Conservation (phyloP, 2,329 filamentous ascomycete species). For the Aspergillus sp. region DNA sequence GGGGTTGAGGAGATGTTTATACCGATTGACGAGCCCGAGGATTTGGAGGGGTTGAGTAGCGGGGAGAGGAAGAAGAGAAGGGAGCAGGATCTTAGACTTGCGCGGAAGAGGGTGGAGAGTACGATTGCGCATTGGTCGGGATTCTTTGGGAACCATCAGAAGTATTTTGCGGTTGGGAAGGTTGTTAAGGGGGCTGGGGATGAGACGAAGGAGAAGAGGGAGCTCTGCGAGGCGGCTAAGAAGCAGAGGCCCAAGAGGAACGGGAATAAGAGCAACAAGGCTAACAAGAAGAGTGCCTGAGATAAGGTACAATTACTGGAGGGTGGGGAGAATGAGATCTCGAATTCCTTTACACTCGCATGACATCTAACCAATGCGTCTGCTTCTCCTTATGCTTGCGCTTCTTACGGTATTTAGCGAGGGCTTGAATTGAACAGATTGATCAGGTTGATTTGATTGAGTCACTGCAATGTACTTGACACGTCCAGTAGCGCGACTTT, state of each 20-base stretch:
- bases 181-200: conserved; percentile 58
- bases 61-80: conserved; percentile 53
- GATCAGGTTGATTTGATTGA: conserved; percentile 24
- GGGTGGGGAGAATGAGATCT: not conserved
- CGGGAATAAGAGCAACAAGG: conserved; percentile 27
- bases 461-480: conserved; percentile 33
- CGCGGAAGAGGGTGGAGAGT: conserved; percentile 63
- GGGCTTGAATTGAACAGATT: conserved; percentile 22
- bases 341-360: not conserved
- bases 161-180: conserved; percentile 78
- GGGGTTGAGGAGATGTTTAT: conserved; percentile 85
- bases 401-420: not conserved
- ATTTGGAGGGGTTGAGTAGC: conserved; percentile 31
- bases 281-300: conserved; percentile 21
- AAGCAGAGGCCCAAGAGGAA: conserved; percentile 61
- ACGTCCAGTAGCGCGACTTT: conserved; percentile 30
- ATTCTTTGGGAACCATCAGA: conserved; percentile 77
- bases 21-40: conserved; percentile 61
- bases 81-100: conserved; percentile 64
- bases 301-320: not conserved
- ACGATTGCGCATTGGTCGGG: conserved; percentile 77
- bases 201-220: conserved; percentile 49
- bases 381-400: not conserved
- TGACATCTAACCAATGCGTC: not conserved
- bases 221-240: conserved; percentile 70